phyloP scores from a whole-genome alignment of 768 basidiomycete genomes.

The Lentinus brumalis region DNA sequence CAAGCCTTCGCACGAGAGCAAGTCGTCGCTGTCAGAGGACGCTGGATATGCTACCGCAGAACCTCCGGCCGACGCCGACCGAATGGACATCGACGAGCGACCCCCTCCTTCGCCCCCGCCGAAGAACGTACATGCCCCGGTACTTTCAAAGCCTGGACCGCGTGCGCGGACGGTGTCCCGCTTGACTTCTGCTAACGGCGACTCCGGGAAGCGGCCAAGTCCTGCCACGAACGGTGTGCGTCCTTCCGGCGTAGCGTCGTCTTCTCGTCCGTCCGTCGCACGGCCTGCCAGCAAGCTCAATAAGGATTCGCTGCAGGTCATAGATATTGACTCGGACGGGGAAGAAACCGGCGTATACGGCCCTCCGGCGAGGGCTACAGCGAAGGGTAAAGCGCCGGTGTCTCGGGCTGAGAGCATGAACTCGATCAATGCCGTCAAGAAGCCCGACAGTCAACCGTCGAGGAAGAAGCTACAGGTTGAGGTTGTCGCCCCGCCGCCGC shows the following conservation, averaged over 20 bases:
- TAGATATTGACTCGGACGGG: constrained; percentile 23
- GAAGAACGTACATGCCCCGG: background rate
- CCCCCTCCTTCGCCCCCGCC: background rate
- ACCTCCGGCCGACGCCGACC: constrained; percentile 15
- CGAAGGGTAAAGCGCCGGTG: background rate
- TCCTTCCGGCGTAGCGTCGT: background rate
- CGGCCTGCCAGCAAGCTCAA: background rate
- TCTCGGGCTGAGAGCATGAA: background rate
- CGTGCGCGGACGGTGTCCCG: background rate
- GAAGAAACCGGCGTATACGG: constrained; percentile 1
- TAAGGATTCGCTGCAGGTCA: constrained; percentile 15
- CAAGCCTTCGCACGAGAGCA: constrained; percentile 11
- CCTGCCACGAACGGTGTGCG: constrained; percentile 3
- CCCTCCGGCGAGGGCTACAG: background rate
- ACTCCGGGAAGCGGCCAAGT: background rate
- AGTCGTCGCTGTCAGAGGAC: constrained; percentile 27
- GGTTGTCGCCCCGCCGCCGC: constrained; percentile 1
- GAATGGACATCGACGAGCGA: constrained; percentile 14
- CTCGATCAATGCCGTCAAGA: constrained; percentile 2
- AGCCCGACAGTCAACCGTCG: constrained; percentile 3
- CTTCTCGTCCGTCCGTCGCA: constrained; percentile 9
- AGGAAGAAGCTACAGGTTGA: constrained; percentile 15
- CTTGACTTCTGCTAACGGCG: background rate
- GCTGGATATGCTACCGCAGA: constrained; percentile 31
- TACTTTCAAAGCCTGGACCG: background rate